Base-by-base conservation (phyloP, 2,329 filamentous ascomycete species). In the Fusarium cicatricum region DNA sequence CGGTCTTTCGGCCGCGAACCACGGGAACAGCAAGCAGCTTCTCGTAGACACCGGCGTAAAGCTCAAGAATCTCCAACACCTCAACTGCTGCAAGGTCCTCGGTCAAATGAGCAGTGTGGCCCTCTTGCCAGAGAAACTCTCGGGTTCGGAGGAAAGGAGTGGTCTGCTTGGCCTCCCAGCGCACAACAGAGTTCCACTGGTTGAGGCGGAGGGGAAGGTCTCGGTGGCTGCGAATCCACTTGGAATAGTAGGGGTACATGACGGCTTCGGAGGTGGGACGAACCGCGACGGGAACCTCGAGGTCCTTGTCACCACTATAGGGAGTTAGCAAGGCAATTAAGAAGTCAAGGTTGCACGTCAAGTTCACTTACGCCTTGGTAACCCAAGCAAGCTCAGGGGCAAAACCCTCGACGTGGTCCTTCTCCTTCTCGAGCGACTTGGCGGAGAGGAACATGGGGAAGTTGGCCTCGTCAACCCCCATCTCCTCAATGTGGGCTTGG, bases 41-140 rank as follows among this genome's bases (percentile, higher is more conserved):
- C 77, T 97, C 90, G 77, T 98, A 99, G 56, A 99, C 88, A 62
- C 87, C 87, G 37, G 93, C 91, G 71, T 99, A 99, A 67, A 91
- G 87, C 73, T 98, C 93, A 38, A 99, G 85, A 64, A 99, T 99
- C 77, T 97, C 85, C 55, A 95, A 78, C 10, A 98, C 95, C 74
- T 99, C 96, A 71, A 90, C 83, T 42, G 86, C 89, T 38, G 95
- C 94, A 61, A 86, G 83, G 66, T 90, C 83, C 75, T 96, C 87
- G 1, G 90, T 96, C 70, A 98, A 77, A 76, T 97, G 93, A 37
- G 95, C 95, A 28, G 84, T 86, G 79, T 97, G 95, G 19, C 93
- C 93, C 79, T 99, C 95, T 76, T 99, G 95, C 95, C 95, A 99
- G 64, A 98, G 78, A 77, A 99, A 99, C 76, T 99, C 95, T 74